A percentile compares a stretch with the other conserved stretches of the same genome.
These are phyloP conservation scores for Clavulina sp. DNA, from an alignment of 768 basidiomycete genomes.

Conservation along the genomic window DNA sequence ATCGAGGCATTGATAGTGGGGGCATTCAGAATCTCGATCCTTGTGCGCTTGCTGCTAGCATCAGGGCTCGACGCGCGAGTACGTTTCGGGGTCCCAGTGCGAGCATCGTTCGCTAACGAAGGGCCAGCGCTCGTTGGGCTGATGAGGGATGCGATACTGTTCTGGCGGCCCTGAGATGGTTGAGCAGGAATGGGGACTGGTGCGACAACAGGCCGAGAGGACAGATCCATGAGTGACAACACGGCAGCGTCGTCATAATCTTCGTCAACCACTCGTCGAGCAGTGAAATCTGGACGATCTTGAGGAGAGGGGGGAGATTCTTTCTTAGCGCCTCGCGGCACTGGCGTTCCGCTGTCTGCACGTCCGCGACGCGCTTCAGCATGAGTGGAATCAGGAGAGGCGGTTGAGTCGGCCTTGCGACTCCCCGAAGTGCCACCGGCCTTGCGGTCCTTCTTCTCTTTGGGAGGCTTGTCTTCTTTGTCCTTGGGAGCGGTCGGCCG, in stretches of 20 bases:
- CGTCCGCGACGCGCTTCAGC: not conserved
- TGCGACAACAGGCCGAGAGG: not conserved
- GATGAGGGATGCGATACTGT: not conserved
- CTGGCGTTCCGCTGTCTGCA: not conserved
- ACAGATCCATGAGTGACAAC: not conserved
- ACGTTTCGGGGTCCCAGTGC: not conserved
- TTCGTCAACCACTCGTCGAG: conserved; percentile 1
- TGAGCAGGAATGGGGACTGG: not conserved
- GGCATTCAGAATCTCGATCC: not conserved
- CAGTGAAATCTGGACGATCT: not conserved
- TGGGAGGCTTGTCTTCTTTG: conserved; percentile 11
- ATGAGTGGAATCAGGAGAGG: not conserved
- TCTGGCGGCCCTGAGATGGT: not conserved
- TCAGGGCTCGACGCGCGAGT: not conserved
- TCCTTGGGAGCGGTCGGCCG: conserved; percentile 11
- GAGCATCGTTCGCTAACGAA: not conserved
- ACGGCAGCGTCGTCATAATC: conserved; percentile 2
- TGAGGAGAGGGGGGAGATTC: not conserved
- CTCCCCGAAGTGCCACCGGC: conserved; percentile 5
- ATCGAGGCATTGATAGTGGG: not conserved
- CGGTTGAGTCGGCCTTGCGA: not conserved
- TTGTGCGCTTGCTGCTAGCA: not conserved
- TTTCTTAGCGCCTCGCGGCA: not conserved
- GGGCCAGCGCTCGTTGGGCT: not conserved
- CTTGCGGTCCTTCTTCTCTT: conserved; percentile 15